Percentiles rank a stretch among this genome's conserved stretches.
phyloP scores from a whole-genome alignment of 495 filamentous ascomycete species.

The Paragyromitra xinjiangensis region DNA sequence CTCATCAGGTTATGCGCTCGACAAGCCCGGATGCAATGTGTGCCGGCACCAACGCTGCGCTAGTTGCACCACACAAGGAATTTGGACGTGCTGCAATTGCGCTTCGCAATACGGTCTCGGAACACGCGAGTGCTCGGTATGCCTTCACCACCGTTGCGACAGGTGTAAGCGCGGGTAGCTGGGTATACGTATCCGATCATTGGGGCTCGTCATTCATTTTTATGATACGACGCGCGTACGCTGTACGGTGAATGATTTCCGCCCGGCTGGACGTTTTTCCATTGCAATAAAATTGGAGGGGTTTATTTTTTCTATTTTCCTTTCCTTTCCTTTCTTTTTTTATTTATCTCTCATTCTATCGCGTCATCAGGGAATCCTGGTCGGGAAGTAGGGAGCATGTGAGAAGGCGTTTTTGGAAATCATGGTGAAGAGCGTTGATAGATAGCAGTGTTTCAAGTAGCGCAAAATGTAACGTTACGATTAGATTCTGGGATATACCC shows the following conservation, averaged over 20 bases:
- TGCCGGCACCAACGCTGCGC: constrained; percentile 44
- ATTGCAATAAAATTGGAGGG: constrained; percentile 33
- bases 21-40: constrained; percentile 45
- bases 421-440: constrained; percentile 32
- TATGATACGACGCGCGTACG: constrained; percentile 24
- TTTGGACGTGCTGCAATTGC: constrained; percentile 49
- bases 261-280: constrained; percentile 24
- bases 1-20: constrained; percentile 43
- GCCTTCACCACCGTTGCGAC: constrained; percentile 48
- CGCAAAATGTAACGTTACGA: constrained; percentile 46
- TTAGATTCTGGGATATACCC: constrained; percentile 36
- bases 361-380: constrained; percentile 46
- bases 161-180: constrained; percentile 46
- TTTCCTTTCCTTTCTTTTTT: neutral
- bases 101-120: constrained; percentile 40
- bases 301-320: constrained; percentile 19
- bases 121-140: constrained; percentile 47
- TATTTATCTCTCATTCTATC: constrained; percentile 20
- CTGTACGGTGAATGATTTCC: constrained; percentile 14
- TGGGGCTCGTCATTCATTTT: neutral
- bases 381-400: constrained; percentile 30
- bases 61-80: constrained; percentile 44
- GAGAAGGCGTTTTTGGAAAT: constrained; percentile 41
- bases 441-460: constrained; percentile 47
- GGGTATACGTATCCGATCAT: neutral